Conservation (phyloP, 2,329 filamentous ascomycete species). For the Colletotrichum sp. region DNA sequence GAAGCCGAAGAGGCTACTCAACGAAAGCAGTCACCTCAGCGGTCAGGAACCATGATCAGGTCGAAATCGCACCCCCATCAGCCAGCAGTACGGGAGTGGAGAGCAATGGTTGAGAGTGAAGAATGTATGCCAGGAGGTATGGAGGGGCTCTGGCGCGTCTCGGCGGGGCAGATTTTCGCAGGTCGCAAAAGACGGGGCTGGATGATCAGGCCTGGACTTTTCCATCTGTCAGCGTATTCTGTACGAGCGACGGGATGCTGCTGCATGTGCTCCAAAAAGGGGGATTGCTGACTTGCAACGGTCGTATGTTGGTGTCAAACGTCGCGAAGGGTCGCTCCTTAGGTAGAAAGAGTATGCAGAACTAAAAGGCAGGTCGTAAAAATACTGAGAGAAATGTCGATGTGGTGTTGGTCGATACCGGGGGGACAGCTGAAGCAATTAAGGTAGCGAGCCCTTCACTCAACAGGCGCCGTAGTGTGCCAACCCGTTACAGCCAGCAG, state of each 20-base stretch:
- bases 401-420: neutral
- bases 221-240: neutral
- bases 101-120: constrained; percentile 6
- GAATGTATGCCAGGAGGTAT: constrained; percentile 18
- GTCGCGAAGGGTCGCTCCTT: neutral
- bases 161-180: constrained; percentile 22
- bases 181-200: constrained; percentile 20
- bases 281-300: neutral
- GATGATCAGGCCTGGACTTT: neutral
- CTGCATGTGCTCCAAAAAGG: neutral
- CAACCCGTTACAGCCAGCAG: neutral
- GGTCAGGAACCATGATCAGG: constrained; percentile 12
- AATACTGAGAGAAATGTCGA: neutral
- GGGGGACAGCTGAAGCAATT: constrained; percentile 13
- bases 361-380: neutral
- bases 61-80: constrained; percentile 17
- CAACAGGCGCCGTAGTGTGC: neutral
- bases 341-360: neutral
- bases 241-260: neutral
- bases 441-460: constrained; percentile 12
- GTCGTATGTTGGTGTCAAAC: neutral
- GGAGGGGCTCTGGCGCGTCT: constrained; percentile 19
- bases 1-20: constrained; percentile 4
- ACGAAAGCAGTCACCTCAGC: constrained; percentile 9
- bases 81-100: constrained; percentile 16